phyloP scores from a whole-genome alignment of 257 asterid genomes.

The Nicotiana tabacum region DNA sequence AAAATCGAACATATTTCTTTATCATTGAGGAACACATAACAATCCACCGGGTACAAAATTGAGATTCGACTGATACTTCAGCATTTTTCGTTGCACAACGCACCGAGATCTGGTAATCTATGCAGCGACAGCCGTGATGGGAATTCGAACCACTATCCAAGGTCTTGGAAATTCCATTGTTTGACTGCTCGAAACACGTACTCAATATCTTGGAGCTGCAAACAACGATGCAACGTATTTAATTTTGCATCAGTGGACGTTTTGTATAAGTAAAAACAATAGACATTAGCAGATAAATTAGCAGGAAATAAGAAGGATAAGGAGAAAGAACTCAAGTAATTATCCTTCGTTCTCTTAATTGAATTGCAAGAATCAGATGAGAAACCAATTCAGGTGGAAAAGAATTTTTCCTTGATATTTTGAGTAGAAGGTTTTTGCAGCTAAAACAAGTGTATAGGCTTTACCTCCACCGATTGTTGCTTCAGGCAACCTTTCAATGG shows the following conservation, averaged over 20 bases:
- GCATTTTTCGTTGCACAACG: background rate
- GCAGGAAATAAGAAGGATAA: background rate
- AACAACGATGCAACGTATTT: background rate
- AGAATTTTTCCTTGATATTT: background rate
- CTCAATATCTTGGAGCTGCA: conserved; percentile 77
- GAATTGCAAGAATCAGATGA: no score
- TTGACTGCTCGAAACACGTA: background rate
- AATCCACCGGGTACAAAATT: background rate
- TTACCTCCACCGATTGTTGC: conserved; percentile 96
- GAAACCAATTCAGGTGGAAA: background rate
- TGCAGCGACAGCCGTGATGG: background rate
- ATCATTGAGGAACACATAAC: background rate
- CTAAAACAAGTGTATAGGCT: background rate
- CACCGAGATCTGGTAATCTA: background rate
- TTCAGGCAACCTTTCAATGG: conserved; percentile 89
- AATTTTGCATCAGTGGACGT: no score
- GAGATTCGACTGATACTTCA: background rate
- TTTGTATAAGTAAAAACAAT: no score
- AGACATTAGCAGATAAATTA: no score
- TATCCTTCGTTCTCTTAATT: no score
- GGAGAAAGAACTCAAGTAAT: background rate
- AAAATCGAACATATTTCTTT: background rate
- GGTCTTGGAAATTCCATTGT: background rate
- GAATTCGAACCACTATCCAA: background rate
- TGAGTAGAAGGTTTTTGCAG: background rate